Conservation (phyloP, 768 basidiomycete genomes). For the Harrya chromipes region DNA sequence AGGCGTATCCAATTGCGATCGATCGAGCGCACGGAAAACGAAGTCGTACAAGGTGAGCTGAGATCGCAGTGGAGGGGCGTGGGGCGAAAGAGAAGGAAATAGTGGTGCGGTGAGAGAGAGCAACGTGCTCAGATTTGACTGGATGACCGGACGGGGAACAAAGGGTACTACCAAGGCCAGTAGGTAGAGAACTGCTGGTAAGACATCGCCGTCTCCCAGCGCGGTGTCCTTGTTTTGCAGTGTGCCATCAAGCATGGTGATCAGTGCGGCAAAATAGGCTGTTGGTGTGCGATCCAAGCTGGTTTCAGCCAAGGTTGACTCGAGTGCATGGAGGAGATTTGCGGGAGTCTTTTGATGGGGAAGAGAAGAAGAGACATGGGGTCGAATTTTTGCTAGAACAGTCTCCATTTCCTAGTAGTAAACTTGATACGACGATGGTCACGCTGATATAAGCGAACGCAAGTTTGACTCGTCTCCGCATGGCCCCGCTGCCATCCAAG, state of each 20-base stretch:
- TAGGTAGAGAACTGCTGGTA: conserved; percentile 34
- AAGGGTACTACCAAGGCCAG: conserved; percentile 36
- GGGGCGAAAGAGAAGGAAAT: conserved; percentile 59
- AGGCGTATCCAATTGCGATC: conserved; percentile 62
- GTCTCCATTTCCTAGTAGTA: conserved; percentile 46
- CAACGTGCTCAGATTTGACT: conserved; percentile 67
- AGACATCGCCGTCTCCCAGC: conserved; percentile 67
- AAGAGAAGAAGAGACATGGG: conserved; percentile 77
- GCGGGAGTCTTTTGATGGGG: conserved; percentile 89
- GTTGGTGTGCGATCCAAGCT: conserved; percentile 67
- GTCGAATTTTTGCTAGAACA: conserved; percentile 79
- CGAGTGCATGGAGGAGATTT: conserved; percentile 78
- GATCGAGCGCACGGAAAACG: conserved; percentile 68
- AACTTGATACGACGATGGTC: not conserved
- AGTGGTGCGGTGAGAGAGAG: conserved; percentile 75
- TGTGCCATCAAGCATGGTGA: conserved; percentile 80
- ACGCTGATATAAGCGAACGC: not conserved
- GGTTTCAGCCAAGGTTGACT: conserved; percentile 73
- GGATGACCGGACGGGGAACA: conserved; percentile 77
- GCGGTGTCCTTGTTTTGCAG: conserved; percentile 57
- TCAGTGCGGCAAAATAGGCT: conserved; percentile 91
- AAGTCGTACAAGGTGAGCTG: conserved; percentile 75
- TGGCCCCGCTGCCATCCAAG: conserved; percentile 36
- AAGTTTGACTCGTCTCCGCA: not conserved
- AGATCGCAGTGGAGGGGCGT: conserved; percentile 83